Evolutionary conservation across 73 alveolate species (phyloP).

Genomic region (Stentor coeruleus): DNA sequence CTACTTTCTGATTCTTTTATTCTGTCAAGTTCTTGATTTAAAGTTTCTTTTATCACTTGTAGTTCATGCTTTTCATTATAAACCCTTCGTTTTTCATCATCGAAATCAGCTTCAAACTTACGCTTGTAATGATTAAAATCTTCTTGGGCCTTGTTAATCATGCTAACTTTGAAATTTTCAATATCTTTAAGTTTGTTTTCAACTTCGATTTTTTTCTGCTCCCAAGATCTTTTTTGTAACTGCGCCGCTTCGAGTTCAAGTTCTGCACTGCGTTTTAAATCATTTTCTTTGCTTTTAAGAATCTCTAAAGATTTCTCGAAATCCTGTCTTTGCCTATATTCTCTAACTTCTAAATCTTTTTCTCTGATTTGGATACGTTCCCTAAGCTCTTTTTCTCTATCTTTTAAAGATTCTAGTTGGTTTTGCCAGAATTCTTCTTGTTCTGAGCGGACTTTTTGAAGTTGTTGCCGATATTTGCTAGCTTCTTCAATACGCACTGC

Average conservation of each 20-base stretch:
- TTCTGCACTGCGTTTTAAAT: constrained; percentile 49
- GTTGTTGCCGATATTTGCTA: constrained; percentile 47
- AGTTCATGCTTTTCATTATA: constrained; percentile 39
- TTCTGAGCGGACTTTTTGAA: constrained; percentile 50
- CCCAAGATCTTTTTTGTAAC: constrained; percentile 39
- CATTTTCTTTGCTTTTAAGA: constrained; percentile 49
- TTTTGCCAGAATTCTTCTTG: constrained; percentile 45
- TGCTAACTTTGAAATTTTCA: constrained; percentile 31
- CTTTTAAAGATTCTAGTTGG: constrained; percentile 48
- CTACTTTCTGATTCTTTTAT: constrained; percentile 33
- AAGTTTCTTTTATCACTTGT: constrained; percentile 46
- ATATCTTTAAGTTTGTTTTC: constrained; percentile 49
- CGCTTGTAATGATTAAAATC: constrained; percentile 40
- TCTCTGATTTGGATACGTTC: constrained; percentile 47
- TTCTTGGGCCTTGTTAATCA: constrained; percentile 33
- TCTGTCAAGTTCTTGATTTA: constrained; percentile 40
- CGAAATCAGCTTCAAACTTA: constrained; percentile 39
- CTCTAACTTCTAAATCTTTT: constrained; percentile 49
- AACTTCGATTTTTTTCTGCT: constrained; percentile 36
- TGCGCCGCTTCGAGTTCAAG: constrained; percentile 45
- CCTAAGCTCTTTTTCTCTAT: constrained; percentile 49
- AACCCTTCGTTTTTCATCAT: constrained; percentile 39
- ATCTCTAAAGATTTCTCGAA: constrained; percentile 46
- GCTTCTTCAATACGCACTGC: constrained; percentile 56
- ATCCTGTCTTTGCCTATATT: constrained; percentile 49